A percentile compares a stretch with the other conserved stretches of the same genome.
Evolutionary conservation across 2,329 filamentous ascomycete species (phyloP).

Genomic region (Pyrenophora graminea): DNA sequence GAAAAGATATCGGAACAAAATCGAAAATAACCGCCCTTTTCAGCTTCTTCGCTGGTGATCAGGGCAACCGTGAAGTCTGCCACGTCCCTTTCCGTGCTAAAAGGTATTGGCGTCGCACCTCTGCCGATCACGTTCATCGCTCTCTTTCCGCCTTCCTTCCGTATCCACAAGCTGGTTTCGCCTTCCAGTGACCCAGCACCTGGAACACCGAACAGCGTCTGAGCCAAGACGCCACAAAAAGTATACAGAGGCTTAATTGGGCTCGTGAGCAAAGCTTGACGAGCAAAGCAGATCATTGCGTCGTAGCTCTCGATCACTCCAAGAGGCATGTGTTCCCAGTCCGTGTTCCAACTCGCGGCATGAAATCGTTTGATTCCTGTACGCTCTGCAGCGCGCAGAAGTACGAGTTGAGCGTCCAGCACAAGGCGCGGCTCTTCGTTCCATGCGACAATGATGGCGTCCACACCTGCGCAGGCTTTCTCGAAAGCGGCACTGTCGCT

Average conservation of each 20-base stretch:
- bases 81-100: constrained; percentile 1
- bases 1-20: constrained; percentile 3
- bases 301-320: constrained; percentile 21
- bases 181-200: constrained; percentile 1
- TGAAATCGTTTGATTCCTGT: constrained; percentile 18
- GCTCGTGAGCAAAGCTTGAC: constrained; percentile 9
- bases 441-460: constrained; percentile 23
- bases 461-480: constrained; percentile 16
- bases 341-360: constrained; percentile 20
- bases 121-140: constrained; percentile 1
- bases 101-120: constrained; percentile 2
- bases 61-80: constrained; percentile 1
- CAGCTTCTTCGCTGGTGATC: neutral
- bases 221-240: constrained; percentile 10
- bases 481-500: constrained; percentile 11
- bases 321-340: constrained; percentile 15
- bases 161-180: constrained; percentile 2
- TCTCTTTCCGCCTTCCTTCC: neutral
- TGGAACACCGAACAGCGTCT: constrained; percentile 7
- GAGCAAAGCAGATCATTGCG: constrained; percentile 10
- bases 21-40: constrained; percentile 5
- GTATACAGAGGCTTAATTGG: constrained; percentile 17
- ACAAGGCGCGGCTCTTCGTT: constrained; percentile 11
- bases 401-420: constrained; percentile 22
- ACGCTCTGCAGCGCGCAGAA: constrained; percentile 24